Evolutionary conservation across 2,329 filamentous ascomycete species (phyloP).

Genomic region (Aspergillus proliferans): DNA sequence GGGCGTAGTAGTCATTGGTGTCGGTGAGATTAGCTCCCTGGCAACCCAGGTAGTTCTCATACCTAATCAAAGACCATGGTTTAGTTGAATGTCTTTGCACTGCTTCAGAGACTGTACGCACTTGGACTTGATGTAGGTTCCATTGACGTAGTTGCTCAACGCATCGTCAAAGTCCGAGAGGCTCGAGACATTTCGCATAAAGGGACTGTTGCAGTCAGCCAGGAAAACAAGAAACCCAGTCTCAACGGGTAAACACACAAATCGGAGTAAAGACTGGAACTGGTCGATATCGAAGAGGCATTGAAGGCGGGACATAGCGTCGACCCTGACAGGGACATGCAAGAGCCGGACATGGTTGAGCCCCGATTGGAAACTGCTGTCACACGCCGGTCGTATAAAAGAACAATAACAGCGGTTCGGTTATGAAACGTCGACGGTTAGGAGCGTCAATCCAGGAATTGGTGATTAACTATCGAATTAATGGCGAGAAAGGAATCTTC

Average conservation of each 20-base stretch:
- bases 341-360: slow-evolving; percentile 35
- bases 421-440: not conserved
- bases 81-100: not conserved
- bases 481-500: not conserved
- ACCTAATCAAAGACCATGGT: slow-evolving; percentile 52
- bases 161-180: slow-evolving; percentile 68
- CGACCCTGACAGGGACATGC: slow-evolving; percentile 66
- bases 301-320: slow-evolving; percentile 66
- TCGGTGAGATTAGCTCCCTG: slow-evolving; percentile 68
- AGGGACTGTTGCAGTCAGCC: slow-evolving; percentile 57
- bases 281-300: slow-evolving; percentile 64
- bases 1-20: slow-evolving; percentile 76
- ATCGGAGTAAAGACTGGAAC: slow-evolving; percentile 49
- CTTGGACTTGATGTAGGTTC: slow-evolving; percentile 71
- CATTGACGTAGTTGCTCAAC: slow-evolving; percentile 65
- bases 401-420: slow-evolving; percentile 1
- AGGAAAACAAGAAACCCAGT: not conserved
- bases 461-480: not conserved
- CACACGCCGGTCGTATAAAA: not conserved
- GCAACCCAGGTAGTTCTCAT: slow-evolving; percentile 74
- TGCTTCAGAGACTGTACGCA: slow-evolving; percentile 42
- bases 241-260: slow-evolving; percentile 52
- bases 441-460: not conserved
- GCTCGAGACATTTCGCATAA: slow-evolving; percentile 74
- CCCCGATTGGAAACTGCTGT: slow-evolving; percentile 5